Evolutionary conservation across 192 early-diverging fungal species (phyloP).

Genomic region (Rhizoclosmatium sp.): DNA sequence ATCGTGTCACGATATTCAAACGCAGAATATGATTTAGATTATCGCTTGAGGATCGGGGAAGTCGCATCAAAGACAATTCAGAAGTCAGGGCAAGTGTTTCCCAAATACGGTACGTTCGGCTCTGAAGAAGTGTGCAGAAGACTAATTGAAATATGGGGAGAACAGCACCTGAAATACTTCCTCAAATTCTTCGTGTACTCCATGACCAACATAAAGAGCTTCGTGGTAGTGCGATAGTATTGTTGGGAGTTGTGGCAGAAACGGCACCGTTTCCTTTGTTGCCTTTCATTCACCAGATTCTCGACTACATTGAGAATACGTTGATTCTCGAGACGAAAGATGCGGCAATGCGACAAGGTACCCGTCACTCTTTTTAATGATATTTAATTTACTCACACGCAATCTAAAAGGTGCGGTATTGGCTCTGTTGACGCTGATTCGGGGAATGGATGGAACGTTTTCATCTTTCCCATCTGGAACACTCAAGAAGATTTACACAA

Average conservation of each 20-base stretch:
- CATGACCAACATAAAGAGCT: slow-evolving; percentile 41
- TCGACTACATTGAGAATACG: slow-evolving; percentile 73
- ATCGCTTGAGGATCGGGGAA: slow-evolving; percentile 84
- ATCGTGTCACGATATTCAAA: slow-evolving; percentile 74
- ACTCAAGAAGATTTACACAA: slow-evolving; percentile 61
- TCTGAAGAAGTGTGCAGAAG: background rate
- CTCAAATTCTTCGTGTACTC: slow-evolving; percentile 49
- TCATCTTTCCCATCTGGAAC: slow-evolving; percentile 64
- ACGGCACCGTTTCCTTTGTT: slow-evolving; percentile 75
- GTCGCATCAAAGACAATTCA: slow-evolving; percentile 87
- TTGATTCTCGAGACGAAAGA: slow-evolving; percentile 68
- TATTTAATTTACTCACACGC: slow-evolving; percentile 6
- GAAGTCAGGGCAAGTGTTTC: slow-evolving; percentile 80
- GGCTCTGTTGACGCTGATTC: slow-evolving; percentile 71
- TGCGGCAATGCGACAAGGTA: slow-evolving; percentile 70
- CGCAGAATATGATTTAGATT: slow-evolving; percentile 61
- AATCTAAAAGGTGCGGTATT: slow-evolving; percentile 68
- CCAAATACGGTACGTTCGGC: slow-evolving; percentile 71
- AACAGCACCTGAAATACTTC: slow-evolving; percentile 42
- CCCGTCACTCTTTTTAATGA: background rate
- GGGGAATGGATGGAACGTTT: slow-evolving; percentile 69
- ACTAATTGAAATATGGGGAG: no score
- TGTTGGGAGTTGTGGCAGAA: slow-evolving; percentile 65
- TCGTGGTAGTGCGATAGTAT: slow-evolving; percentile 49
- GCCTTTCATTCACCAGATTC: slow-evolving; percentile 69